Evolutionary conservation across 1,284 basidiomycete species (phyloP).

Genomic region (Cryptococcus sp.): DNA sequence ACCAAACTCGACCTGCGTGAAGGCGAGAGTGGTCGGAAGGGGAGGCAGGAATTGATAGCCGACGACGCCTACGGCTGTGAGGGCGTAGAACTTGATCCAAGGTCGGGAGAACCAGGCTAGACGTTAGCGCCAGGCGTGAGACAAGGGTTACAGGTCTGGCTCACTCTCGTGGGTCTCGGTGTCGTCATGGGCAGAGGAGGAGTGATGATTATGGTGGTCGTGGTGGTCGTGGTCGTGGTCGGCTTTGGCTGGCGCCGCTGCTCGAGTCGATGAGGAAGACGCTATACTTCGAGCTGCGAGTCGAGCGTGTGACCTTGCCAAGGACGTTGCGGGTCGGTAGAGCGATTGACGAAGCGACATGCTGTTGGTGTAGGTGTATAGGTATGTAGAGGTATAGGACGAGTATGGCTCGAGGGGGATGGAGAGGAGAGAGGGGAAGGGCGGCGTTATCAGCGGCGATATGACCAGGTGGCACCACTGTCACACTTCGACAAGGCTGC

Average conservation of each 20-base stretch:
- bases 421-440: background rate
- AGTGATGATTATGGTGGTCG: background rate
- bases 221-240: background rate
- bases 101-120: constrained; percentile 36
- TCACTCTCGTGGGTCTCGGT: constrained; percentile 6
- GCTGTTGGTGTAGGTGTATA: background rate
- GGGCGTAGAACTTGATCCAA: constrained; percentile 28
- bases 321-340: background rate
- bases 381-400: constrained; percentile 2
- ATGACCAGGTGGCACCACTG: background rate
- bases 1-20: too few species aligned
- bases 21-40: too few species aligned
- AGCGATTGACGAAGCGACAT: background rate
- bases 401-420: background rate
- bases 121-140: background rate
- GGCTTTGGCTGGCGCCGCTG: background rate
- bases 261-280: background rate
- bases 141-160: background rate
- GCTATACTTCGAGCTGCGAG: background rate
- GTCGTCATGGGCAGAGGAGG: background rate
- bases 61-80: constrained; percentile 17
- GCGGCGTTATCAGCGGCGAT: constrained; percentile 1
- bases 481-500: too few species aligned
- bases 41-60: constrained; percentile 28
- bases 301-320: background rate